Percentiles rank a stretch among this genome's conserved stretches.
Evolutionary conservation across 805 yeast species (phyloP).

Genomic region (Pichia manshurica): DNA sequence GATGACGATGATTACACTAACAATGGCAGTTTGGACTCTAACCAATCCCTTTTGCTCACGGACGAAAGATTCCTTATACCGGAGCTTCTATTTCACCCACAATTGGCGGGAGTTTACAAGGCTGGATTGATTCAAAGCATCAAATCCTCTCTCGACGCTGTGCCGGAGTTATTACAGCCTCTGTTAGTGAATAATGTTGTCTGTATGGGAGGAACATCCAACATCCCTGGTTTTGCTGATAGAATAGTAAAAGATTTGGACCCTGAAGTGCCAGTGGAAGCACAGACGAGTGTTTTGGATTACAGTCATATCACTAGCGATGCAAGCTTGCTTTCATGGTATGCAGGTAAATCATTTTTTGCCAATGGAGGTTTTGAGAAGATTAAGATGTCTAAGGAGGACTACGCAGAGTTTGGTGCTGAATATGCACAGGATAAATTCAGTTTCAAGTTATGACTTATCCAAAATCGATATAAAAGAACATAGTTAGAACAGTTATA

Average conservation of each 20-base stretch:
- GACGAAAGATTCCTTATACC: slow-evolving; percentile 90
- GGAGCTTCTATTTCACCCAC: slow-evolving; percentile 83
- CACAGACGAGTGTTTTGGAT: slow-evolving; percentile 50
- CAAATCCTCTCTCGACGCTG: slow-evolving; percentile 57
- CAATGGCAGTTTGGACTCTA: slow-evolving; percentile 31
- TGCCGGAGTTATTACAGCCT: slow-evolving; percentile 73
- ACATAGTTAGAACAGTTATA: too few relatives aligned
- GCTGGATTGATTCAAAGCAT: slow-evolving; percentile 73
- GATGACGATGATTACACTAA: slow-evolving; percentile 41
- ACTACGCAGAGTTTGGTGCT: slow-evolving; percentile 82
- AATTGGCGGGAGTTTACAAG: slow-evolving; percentile 67
- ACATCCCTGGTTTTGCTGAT: slow-evolving; percentile 58
- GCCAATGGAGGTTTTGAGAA: slow-evolving; percentile 41
- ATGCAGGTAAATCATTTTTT: slow-evolving; percentile 46
- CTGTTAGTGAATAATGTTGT: slow-evolving; percentile 73
- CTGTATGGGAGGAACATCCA: slow-evolving; percentile 77
- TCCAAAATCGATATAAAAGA: not conserved
- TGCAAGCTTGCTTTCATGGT: slow-evolving; percentile 44
- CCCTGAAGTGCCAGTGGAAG: slow-evolving; percentile 64
- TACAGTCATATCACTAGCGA: slow-evolving; percentile 27
- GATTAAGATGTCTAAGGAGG: slow-evolving; percentile 65
- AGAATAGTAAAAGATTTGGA: slow-evolving; percentile 59
- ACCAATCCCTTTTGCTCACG: slow-evolving; percentile 57
- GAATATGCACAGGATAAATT: slow-evolving; percentile 32
- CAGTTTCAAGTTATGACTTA: slow-evolving; percentile 21